phyloP scores from a whole-genome alignment of 73 alveolate genomes.

The Blepharisma stoltei region DNA sequence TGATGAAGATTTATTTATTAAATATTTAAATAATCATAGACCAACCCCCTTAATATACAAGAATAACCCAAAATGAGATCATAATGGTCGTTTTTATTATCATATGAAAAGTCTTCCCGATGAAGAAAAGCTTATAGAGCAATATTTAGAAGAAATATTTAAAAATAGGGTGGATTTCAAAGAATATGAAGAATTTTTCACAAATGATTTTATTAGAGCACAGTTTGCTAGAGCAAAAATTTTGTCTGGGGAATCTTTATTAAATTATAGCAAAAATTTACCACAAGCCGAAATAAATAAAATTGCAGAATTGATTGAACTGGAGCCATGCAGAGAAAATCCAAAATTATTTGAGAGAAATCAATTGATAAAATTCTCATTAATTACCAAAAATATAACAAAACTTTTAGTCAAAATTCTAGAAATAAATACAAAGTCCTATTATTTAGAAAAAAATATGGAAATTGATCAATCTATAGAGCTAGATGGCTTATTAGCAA shows the following conservation, averaged over 20 bases:
- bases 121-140: too few relatives aligned
- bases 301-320: background rate
- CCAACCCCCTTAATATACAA: too few relatives aligned
- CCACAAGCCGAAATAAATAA: background rate
- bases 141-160: too few relatives aligned
- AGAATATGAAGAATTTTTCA: too few relatives aligned
- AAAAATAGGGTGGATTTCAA: too few relatives aligned
- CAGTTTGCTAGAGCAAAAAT: background rate
- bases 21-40: too few relatives aligned
- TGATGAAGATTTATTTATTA: too few relatives aligned
- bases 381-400: conserved; percentile 75
- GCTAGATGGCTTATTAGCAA: conserved; percentile 83
- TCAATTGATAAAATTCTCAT: conserved; percentile 31
- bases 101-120: too few relatives aligned
- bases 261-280: background rate
- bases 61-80: too few relatives aligned
- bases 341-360: too few relatives aligned
- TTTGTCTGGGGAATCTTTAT: background rate
- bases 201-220: too few relatives aligned
- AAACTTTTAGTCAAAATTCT: conserved; percentile 68
- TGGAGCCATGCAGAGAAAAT: background rate
- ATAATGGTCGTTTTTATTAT: too few relatives aligned
- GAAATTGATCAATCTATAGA: conserved; percentile 51
- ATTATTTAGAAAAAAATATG: conserved; percentile 49
- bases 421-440: conserved; percentile 79